Evolutionary conservation across 2,329 filamentous ascomycete genomes (phyloP).

Genomic region (Didymella keratinophila): DNA sequence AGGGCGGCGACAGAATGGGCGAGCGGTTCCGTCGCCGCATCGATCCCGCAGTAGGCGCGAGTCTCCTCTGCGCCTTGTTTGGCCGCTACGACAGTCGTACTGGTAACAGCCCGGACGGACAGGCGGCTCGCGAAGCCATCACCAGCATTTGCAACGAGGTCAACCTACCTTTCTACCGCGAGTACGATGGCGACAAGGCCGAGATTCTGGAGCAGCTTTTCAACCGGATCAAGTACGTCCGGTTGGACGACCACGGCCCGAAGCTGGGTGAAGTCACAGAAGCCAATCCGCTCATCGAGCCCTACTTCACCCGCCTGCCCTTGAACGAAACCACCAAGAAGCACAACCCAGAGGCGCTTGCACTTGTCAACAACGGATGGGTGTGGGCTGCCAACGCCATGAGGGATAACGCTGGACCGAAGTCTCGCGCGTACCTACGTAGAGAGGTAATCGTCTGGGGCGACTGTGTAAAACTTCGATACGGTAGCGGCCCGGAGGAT

Average conservation of each 20-base stretch:
- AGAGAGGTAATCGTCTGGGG: constrained; percentile 98
- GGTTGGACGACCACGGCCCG: constrained; percentile 90
- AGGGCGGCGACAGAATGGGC: constrained; percentile 76
- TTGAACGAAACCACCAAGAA: constrained; percentile 78
- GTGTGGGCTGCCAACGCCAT: constrained; percentile 97
- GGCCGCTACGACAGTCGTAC: constrained; percentile 69
- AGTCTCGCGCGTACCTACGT: constrained; percentile 91
- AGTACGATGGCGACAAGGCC: constrained; percentile 84
- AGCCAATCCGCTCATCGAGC: constrained; percentile 83
- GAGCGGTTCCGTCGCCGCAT: constrained; percentile 78
- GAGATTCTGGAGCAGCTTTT: constrained; percentile 90
- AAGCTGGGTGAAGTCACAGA: constrained; percentile 81
- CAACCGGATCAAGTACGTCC: constrained; percentile 93
- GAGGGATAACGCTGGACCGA: constrained; percentile 88
- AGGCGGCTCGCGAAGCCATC: constrained; percentile 61
- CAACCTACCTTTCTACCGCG: constrained; percentile 88
- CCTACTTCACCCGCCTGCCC: constrained; percentile 92
- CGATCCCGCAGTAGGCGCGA: constrained; percentile 74
- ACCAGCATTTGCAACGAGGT: constrained; percentile 77
- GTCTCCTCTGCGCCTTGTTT: constrained; percentile 70
- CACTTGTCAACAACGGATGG: constrained; percentile 96
- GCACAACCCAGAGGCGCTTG: constrained; percentile 77
- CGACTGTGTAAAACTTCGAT: constrained; percentile 96
- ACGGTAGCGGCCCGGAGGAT: constrained; percentile 80
- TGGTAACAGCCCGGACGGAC: constrained; percentile 60